Percentiles rank a stretch among this genome's conserved stretches.
Evolutionary conservation across 192 early-diverging fungal genomes (phyloP).

Genomic region (Coemansia sp.): DNA sequence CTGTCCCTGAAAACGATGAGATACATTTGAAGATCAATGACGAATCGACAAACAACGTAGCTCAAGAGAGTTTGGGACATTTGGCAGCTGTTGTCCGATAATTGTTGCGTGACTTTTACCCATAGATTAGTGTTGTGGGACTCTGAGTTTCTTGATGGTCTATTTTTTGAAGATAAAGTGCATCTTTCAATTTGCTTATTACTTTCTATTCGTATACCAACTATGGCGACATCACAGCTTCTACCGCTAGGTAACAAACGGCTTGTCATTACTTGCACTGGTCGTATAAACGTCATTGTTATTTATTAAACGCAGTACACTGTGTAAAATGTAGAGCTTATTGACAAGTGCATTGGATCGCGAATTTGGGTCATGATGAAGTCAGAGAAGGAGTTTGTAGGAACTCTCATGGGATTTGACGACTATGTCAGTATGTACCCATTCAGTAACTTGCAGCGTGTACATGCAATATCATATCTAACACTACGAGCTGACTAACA

Average conservation of each 20-base stretch:
- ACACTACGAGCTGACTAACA: not conserved
- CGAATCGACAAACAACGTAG: not conserved
- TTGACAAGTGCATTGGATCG: constrained; percentile 97
- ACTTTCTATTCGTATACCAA: not conserved
- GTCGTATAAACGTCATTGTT: not conserved
- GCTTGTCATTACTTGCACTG: not conserved
- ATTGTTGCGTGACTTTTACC: constrained; percentile 5
- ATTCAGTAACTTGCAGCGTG: not conserved
- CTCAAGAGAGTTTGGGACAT: not conserved
- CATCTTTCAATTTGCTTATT: not conserved
- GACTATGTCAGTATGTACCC: constrained; percentile 83
- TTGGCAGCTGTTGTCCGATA: not conserved
- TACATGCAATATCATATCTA: not conserved
- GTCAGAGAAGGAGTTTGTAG: constrained; percentile 93
- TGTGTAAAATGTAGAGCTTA: constrained; percentile 67
- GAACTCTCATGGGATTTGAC: constrained; percentile 95
- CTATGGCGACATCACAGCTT: constrained; percentile 50
- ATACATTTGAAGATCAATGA: not conserved
- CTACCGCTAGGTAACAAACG: constrained; percentile 52
- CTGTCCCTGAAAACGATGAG: constrained; percentile 5
- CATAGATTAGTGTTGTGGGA: constrained; percentile 12
- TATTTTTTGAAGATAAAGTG: not conserved
- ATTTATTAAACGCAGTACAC: not conserved
- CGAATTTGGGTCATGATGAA: constrained; percentile 98
- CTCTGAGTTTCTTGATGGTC: not conserved